A percentile compares a stretch with the other conserved stretches of the same genome.
These are phyloP conservation scores for Acorus calamus DNA, from an alignment of 106 monocot species.

Conservation along the genomic window DNA sequence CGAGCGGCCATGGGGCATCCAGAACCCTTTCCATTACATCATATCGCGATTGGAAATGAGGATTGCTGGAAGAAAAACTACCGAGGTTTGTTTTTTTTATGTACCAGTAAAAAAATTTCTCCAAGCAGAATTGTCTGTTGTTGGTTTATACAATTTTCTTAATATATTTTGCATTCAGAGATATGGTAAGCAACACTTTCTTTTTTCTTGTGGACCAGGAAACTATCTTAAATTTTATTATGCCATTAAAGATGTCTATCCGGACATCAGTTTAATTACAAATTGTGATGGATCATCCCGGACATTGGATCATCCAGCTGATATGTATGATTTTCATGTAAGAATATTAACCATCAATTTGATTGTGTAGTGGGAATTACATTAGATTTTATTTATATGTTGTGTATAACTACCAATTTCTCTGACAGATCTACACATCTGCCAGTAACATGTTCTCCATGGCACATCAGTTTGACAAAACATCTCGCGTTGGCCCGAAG, in stretches of 20 bases:
- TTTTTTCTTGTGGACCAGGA: constrained; percentile 30
- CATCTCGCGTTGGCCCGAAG: constrained; percentile 63
- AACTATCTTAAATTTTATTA: constrained; percentile 83
- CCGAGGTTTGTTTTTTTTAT: too few relatives aligned
- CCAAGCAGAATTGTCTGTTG: neutral
- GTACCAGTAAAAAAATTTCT: too few relatives aligned
- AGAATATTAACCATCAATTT: constrained; percentile 3
- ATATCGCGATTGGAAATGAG: constrained; percentile 85
- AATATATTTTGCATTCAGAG: too few relatives aligned
- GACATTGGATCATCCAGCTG: constrained; percentile 70
- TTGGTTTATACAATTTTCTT: neutral
- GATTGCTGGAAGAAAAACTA: constrained; percentile 72
- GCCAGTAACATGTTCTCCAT: constrained; percentile 59
- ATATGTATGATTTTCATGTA: constrained; percentile 84
- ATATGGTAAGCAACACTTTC: too few relatives aligned
- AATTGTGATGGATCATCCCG: constrained; percentile 81
- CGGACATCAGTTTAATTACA: constrained; percentile 69
- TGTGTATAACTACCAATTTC: neutral
- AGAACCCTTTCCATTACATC: constrained; percentile 70
- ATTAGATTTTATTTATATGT: neutral
- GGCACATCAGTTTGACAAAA: constrained; percentile 58
- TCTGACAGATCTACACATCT: constrained; percentile 59
- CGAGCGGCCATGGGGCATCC: constrained; percentile 79
- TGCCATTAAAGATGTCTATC: constrained; percentile 68
- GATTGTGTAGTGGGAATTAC: neutral